Base-by-base conservation (phyloP, 768 basidiomycete genomes). In the Cystofilobasidium macerans region DNA sequence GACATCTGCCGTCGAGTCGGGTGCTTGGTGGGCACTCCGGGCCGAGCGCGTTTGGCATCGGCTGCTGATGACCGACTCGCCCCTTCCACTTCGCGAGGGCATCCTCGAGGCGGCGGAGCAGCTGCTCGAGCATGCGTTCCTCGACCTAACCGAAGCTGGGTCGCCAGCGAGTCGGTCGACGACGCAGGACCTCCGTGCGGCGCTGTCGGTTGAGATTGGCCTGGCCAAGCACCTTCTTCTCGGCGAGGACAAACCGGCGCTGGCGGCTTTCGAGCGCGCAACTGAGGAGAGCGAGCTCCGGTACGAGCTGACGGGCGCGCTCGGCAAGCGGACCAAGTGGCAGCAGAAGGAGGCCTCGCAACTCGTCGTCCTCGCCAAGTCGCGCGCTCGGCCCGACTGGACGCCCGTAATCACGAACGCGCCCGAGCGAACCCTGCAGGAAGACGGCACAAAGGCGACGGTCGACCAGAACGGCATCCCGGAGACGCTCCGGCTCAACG, bases 301-400 rank as follows among this genome's bases (percentile, higher is more conserved):
- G 75, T 98, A 89, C 74, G 88, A 91, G 76, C 80, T 98, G 61
- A 93, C 89, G 0, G 95, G 95, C 11, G 89, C 91, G 13, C 79
- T 93, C 61, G 95, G 95, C 45, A 90, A 86, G 76, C 82, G 89
- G 68, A 99, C 95, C 14, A 94, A 90, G 75, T 99, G 88, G 76
- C 95, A 99, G 76, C 80, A 86, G 69, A 82, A 78, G 61, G 87
- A 90, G 38, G 78, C 88, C 64, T 87, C 86, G 62, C 95, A 99
- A 76, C 84, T 99, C 58, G 88, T 98, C 47, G 80, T 99, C 28
- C 82, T 99, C 24, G 94, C 95, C n/a, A 83, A 92, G 74, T 90
- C 90, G 68, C 82, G 84, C 62, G 76, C 82, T 60, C 72, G 80
- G 57, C 73, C 76, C 43, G 77, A 74, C 9, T 68, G 48, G 71